These are phyloP conservation scores for Fusarium bulbicola DNA, from an alignment of 2,329 filamentous ascomycete species.

Conservation along the genomic window DNA sequence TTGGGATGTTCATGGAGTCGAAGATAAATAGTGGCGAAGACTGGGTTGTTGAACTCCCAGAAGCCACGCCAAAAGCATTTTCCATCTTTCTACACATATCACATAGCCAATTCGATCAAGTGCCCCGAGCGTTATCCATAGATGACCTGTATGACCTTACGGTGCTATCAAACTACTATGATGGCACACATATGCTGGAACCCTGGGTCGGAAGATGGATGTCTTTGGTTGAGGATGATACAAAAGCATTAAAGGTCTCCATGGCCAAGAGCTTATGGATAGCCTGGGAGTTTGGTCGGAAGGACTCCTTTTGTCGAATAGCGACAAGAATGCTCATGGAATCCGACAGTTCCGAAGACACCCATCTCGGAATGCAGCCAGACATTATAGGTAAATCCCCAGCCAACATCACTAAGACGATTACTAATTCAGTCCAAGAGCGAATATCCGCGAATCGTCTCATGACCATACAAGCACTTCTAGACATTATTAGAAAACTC, in stretches of 20 bases:
- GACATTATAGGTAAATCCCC: background rate
- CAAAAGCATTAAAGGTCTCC: background rate
- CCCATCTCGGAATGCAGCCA: background rate
- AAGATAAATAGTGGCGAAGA: background rate
- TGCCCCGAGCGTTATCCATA: background rate
- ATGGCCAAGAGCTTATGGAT: background rate
- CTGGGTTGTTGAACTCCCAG: background rate
- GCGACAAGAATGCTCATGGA: background rate
- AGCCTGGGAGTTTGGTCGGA: background rate
- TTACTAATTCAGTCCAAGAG: background rate
- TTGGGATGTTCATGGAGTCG: background rate
- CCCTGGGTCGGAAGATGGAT: background rate
- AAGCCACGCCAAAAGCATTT: background rate
- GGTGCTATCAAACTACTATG: background rate
- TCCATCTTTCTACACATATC: background rate
- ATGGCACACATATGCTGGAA: background rate
- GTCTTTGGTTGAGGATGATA: background rate
- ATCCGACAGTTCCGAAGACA: background rate
- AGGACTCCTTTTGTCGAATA: background rate
- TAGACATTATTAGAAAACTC: background rate
- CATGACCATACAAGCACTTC: background rate
- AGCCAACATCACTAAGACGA: accelerated
- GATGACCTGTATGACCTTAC: background rate
- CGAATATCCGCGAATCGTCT: background rate
- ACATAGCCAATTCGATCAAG: background rate